Evolutionary conservation across 805 yeast species (phyloP).

Genomic region (Metschnikowia corniflorae): DNA sequence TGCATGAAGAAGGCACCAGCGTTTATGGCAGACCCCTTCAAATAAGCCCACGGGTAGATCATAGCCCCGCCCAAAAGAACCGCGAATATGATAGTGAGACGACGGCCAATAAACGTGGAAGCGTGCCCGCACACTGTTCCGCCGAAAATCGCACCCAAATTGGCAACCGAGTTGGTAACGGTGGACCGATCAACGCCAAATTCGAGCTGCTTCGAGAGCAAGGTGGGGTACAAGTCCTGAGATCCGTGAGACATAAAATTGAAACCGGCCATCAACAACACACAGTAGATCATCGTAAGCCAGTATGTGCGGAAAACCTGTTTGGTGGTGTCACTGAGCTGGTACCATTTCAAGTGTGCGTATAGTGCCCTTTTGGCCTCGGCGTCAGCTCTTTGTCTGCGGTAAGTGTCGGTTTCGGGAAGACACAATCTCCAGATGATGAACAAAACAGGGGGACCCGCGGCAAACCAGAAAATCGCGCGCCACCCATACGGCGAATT

Average conservation of each 20-base stretch:
- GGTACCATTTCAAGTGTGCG: slow-evolving; percentile 12
- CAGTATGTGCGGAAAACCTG: slow-evolving; percentile 48
- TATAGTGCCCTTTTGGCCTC: slow-evolving; percentile 6
- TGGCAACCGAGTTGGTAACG: slow-evolving; percentile 38
- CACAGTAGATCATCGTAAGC: slow-evolving; percentile 55
- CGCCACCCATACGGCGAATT: slow-evolving; percentile 58
- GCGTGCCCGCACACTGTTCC: slow-evolving; percentile 44
- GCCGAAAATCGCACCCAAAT: slow-evolving; percentile 40
- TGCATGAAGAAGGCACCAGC: too few species aligned
- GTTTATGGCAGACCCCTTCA: slow-evolving; percentile 36
- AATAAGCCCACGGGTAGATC: too few species aligned
- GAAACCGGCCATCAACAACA: slow-evolving; percentile 44
- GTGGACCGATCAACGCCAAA: slow-evolving; percentile 32
- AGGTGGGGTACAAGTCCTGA: slow-evolving; percentile 40
- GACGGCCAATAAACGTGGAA: slow-evolving; percentile 37
- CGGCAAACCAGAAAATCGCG: slow-evolving; percentile 63
- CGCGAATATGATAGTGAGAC: slow-evolving; percentile 31
- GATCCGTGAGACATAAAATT: slow-evolving; percentile 42
- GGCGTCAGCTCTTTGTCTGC: slow-evolving; percentile 18
- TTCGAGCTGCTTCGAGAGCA: slow-evolving; percentile 32
- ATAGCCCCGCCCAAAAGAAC: slow-evolving; percentile 29
- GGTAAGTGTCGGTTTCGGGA: slow-evolving; percentile 61
- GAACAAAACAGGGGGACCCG: slow-evolving; percentile 60
- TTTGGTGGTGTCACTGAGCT: slow-evolving; percentile 10
- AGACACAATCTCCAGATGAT: slow-evolving; percentile 51